phyloP scores from a whole-genome alignment of 495 filamentous ascomycete species.

The Talaromyces nanjingensis region DNA sequence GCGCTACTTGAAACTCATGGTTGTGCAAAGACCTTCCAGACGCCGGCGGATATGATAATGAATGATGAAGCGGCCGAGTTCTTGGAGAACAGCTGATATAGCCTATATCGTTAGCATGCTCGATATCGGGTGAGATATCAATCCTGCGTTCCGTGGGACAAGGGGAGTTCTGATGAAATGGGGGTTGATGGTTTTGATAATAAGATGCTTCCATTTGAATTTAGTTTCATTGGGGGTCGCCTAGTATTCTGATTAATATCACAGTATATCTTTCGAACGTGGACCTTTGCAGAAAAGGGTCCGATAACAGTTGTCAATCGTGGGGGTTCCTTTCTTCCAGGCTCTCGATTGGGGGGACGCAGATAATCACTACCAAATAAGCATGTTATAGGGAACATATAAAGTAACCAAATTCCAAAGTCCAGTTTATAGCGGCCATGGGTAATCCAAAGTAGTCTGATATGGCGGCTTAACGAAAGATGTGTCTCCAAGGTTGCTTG shows the following conservation, averaged over 20 bases:
- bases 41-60: neutral
- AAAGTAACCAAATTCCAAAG: neutral
- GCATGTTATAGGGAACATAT: neutral
- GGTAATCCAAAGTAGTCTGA: neutral
- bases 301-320: neutral
- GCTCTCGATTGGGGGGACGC: slow-evolving; percentile 3
- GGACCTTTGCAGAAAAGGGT: neutral
- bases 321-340: neutral
- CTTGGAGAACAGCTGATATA: neutral
- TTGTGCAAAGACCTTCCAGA: neutral
- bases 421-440: neutral
- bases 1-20: neutral
- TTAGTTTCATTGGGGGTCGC: slow-evolving; percentile 1
- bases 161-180: neutral
- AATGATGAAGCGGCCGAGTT: neutral
- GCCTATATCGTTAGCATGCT: slow-evolving; percentile 5
- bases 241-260: slow-evolving; percentile 3
- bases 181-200: neutral
- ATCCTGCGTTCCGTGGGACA: neutral
- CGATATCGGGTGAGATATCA: neutral
- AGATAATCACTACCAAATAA: slow-evolving; percentile 3
- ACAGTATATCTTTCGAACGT: slow-evolving; percentile 2
- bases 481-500: neutral
- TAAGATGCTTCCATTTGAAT: slow-evolving; percentile 7
- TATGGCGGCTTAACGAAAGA: neutral